Conservation (phyloP, 768 basidiomycete species). For the Termitomyces sp. region DNA sequence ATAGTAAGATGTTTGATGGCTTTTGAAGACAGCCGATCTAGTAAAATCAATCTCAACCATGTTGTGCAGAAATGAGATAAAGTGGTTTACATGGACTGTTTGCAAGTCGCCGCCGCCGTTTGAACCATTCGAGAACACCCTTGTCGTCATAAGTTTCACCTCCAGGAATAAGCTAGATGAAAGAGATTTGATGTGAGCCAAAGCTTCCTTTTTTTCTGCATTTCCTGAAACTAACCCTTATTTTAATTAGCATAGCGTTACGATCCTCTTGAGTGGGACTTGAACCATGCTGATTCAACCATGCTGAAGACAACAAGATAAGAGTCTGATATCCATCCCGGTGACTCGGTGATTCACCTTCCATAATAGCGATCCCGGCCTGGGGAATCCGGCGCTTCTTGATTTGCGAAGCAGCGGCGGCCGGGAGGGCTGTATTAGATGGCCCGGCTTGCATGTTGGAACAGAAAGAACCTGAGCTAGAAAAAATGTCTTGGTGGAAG, state of each 20-base stretch:
- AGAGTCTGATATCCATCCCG: neutral
- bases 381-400: conserved; percentile 8
- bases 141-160: conserved; percentile 6
- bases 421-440: conserved; percentile 1
- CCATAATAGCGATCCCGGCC: conserved; percentile 14
- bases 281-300: neutral
- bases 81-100: neutral
- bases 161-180: conserved; percentile 8
- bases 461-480: neutral
- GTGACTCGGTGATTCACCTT: conserved; percentile 14
- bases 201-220: neutral
- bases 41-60: neutral
- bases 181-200: neutral
- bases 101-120: conserved; percentile 3
- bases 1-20: conserved; percentile 18
- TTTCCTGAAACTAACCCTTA: conserved; percentile 5
- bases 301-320: conserved; percentile 6
- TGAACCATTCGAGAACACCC: conserved; percentile 9
- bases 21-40: conserved; percentile 16
- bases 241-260: conserved; percentile 9
- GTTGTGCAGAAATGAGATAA: neutral
- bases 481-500: neutral
- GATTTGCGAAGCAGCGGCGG: neutral
- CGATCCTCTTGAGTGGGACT: conserved; percentile 7
- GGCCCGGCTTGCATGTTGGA: conserved; percentile 10